A percentile compares a stretch with the other conserved stretches of the same genome.
Conservation (phyloP, 768 basidiomycete genomes). For the Sarcodon sp. region DNA sequence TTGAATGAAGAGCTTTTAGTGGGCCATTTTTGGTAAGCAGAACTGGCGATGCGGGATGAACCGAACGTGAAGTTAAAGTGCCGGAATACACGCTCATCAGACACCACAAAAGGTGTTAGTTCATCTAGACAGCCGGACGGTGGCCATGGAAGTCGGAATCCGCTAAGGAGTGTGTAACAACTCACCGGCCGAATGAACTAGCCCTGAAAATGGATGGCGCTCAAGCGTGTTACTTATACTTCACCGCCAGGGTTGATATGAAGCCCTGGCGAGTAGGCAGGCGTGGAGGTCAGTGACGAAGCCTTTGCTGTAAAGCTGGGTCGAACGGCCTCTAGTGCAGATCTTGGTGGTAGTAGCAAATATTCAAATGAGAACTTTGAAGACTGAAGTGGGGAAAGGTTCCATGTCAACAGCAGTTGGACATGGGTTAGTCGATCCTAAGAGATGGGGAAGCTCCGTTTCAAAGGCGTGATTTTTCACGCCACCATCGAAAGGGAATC, state of each 20-base stretch:
- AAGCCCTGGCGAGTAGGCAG: conserved; percentile 67
- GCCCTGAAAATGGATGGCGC: conserved; percentile 88
- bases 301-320: conserved; percentile 64
- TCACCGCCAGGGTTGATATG: conserved; percentile 63
- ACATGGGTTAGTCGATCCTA: conserved; percentile 81
- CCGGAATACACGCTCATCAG: conserved; percentile 75
- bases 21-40: conserved; percentile 67
- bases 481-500: conserved; percentile 66
- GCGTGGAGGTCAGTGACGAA: conserved; percentile 72
- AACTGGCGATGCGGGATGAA: conserved; percentile 65
- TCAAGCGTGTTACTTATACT: conserved; percentile 80
- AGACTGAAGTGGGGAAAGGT: conserved; percentile 85
- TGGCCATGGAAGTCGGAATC: conserved; percentile 81
- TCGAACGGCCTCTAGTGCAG: conserved; percentile 75
- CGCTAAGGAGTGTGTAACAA: conserved; percentile 83
- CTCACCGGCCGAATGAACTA: conserved; percentile 87
- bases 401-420: conserved; percentile 81
- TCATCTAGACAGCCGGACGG: conserved; percentile 83
- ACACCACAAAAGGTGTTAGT: conserved; percentile 80
- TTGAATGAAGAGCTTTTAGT: conserved; percentile 47
- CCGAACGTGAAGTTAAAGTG: conserved; percentile 68
- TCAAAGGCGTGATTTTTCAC: conserved; percentile 51
- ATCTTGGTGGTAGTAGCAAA: conserved; percentile 86
- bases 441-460: conserved; percentile 68
- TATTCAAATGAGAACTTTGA: conserved; percentile 80